These are phyloP conservation scores for Blastobotrys robertii DNA, from an alignment of 805 yeast species.

Conservation along the genomic window DNA sequence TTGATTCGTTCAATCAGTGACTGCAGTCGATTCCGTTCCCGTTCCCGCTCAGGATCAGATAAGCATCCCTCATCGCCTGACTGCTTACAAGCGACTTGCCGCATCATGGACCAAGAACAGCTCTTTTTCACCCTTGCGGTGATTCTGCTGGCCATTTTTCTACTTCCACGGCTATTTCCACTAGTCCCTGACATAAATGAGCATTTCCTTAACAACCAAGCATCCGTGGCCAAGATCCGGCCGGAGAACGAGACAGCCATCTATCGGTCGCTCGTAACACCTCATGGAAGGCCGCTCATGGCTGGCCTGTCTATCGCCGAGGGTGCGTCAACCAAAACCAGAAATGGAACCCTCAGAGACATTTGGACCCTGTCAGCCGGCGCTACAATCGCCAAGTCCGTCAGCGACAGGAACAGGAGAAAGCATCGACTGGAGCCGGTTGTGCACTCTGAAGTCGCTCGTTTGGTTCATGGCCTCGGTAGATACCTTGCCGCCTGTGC, in stretches of 20 bases:
- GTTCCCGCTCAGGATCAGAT: neutral
- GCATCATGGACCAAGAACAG: neutral
- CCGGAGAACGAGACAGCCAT: slow-evolving; percentile 61
- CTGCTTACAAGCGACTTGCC: neutral
- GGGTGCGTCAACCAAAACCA: slow-evolving; percentile 47
- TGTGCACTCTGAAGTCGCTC: slow-evolving; percentile 2
- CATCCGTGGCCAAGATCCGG: slow-evolving; percentile 57
- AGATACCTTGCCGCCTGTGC: neutral
- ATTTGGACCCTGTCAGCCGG: slow-evolving; percentile 41
- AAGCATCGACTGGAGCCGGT: slow-evolving; percentile 20
- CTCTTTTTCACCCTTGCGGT: neutral
- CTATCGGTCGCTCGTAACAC: slow-evolving; percentile 64
- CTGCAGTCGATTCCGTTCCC: too few relatives aligned
- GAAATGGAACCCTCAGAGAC: slow-evolving; percentile 72
- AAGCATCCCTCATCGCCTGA: neutral
- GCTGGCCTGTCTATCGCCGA: slow-evolving; percentile 52
- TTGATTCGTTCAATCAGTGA: too few relatives aligned
- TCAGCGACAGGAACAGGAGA: slow-evolving; percentile 6
- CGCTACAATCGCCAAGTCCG: neutral
- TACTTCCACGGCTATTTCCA: slow-evolving; percentile 14
- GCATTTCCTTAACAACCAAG: slow-evolving; percentile 38
- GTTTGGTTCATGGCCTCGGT: slow-evolving; percentile 8
- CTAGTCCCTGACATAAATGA: slow-evolving; percentile 29
- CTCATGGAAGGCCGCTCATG: slow-evolving; percentile 57
- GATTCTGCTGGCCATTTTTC: slow-evolving; percentile 6